Conservation (phyloP, 2,329 filamentous ascomycete species). For the Paecilomyces dactylethromorphus region DNA sequence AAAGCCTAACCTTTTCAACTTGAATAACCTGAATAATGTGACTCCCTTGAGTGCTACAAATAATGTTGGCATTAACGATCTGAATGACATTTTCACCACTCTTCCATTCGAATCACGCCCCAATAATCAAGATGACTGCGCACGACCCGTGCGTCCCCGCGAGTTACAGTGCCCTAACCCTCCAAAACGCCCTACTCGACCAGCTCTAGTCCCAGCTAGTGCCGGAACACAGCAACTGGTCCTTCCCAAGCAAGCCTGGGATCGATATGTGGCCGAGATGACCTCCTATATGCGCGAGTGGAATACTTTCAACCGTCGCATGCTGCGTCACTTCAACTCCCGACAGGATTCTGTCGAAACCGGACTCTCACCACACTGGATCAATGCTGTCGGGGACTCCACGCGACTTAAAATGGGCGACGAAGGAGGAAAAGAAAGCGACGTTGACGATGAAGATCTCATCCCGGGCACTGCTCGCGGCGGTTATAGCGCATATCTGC, state of each 20-base stretch:
- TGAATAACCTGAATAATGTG: conserved; percentile 45
- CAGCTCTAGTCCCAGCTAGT: conserved; percentile 13
- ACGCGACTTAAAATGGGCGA: conserved; percentile 22
- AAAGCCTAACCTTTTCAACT: conserved; percentile 29
- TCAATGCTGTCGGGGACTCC: conserved; percentile 47
- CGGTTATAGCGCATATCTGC: conserved; percentile 40
- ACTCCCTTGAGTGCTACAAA: conserved; percentile 44
- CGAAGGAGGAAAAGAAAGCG: conserved; percentile 17
- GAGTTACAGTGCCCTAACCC: conserved; percentile 44
- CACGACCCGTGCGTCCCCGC: conserved; percentile 28
- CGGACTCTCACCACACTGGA: conserved; percentile 42
- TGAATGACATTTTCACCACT: conserved; percentile 47
- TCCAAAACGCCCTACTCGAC: conserved; percentile 43
- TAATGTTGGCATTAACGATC: conserved; percentile 44
- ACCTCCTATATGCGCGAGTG: conserved; percentile 51
- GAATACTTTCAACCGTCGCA: conserved; percentile 47
- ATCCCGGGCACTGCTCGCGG: conserved; percentile 26
- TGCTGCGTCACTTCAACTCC: conserved; percentile 50
- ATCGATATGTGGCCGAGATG: conserved; percentile 48
- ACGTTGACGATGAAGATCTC: conserved; percentile 20
- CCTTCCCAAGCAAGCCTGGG: conserved; percentile 43
- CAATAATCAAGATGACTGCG: conserved; percentile 35
- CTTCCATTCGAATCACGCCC: conserved; percentile 55
- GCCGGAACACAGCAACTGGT: conserved; percentile 25
- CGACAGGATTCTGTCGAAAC: conserved; percentile 44